Percentiles rank a stretch among this genome's conserved stretches.
Evolutionary conservation across 345 rosid genomes (phyloP).

Genomic region (Barbarea vulgaris): DNA sequence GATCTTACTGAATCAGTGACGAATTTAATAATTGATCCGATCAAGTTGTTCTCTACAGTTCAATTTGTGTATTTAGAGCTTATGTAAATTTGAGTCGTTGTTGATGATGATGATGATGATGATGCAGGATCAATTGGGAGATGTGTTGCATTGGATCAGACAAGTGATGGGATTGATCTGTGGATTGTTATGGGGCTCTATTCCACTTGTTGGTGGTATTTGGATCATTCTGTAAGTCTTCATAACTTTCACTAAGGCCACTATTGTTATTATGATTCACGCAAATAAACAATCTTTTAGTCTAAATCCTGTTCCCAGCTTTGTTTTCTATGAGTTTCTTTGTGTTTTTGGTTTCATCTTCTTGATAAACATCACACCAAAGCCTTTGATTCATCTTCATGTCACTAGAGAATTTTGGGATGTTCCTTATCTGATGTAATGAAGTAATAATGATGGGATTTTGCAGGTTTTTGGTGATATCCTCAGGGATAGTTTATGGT

Average conservation of each 20-base stretch:
- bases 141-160: conserved; percentile 95
- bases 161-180: conserved; percentile 76
- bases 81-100: neutral
- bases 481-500: conserved; percentile 76
- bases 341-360: neutral
- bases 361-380: neutral
- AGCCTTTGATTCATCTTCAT: neutral
- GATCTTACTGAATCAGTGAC: neutral
- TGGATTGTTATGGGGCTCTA: conserved; percentile 85
- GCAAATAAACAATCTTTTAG: neutral
- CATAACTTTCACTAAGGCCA: neutral
- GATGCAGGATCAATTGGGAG: conserved; percentile 93
- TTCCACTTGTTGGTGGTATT: conserved; percentile 88
- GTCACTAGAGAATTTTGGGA: neutral
- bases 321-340: neutral
- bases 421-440: neutral
- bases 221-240: conserved; percentile 81
- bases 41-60: neutral
- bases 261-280: neutral
- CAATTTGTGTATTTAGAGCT: neutral
- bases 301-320: neutral
- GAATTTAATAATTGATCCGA: neutral
- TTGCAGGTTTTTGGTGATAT: conserved; percentile 69
- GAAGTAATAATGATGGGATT: neutral
- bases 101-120: conserved; percentile 34